Base-by-base conservation (phyloP, 805 yeast genomes). In the Pichia paraexigua region DNA sequence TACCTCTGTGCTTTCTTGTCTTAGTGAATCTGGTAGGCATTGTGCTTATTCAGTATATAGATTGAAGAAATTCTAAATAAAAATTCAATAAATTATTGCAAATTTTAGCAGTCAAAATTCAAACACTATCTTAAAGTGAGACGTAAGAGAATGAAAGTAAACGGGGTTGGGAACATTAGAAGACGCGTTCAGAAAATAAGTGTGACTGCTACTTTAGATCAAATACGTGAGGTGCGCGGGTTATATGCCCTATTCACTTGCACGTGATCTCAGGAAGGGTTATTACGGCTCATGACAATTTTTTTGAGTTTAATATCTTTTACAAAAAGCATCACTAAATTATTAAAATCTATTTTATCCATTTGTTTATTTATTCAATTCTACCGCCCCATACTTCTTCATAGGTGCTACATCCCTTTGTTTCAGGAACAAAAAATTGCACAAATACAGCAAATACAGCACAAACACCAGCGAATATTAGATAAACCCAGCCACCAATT, bases 1-100 rank as follows among this genome's bases (percentile, higher is more conserved):
- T 85, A 81, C 99, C 99, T 87, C 99, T 90, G 87, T 89, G 97
- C 84, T 94, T 94, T 87, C 99, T 90, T 79, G 98, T 94, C 79
- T 94, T 91, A 73, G 95, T 87, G 74, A 88, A 85, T 88, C 98
- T 90, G 84, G 97, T 87, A 77, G 98, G 98, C 98, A 91, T 91
- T 74, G 74, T 76, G 50, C 35, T 35, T 46, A 44, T 30, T 27
- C 27, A 28, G 11, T 40, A 40, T 40, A 32, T 46, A 44, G 45
- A 41, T 44, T 48, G 22, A 46, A 49, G 21, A 32, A 32, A 41
- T 39, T 21, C 17, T 18, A 43, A 45, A 35, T n/a, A 7, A 35
- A 35, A 35, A 17, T n/a, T 2, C 10, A 24, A n/a, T n/a, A 41
- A 32, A 48, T 20, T 18, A 17, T 27, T 17, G n/a, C 17, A 25